A percentile compares a stretch with the other conserved stretches of the same genome.
Evolutionary conservation across 2,329 filamentous ascomycete genomes (phyloP).

Genomic region (Chrysosporium queenslandicum): DNA sequence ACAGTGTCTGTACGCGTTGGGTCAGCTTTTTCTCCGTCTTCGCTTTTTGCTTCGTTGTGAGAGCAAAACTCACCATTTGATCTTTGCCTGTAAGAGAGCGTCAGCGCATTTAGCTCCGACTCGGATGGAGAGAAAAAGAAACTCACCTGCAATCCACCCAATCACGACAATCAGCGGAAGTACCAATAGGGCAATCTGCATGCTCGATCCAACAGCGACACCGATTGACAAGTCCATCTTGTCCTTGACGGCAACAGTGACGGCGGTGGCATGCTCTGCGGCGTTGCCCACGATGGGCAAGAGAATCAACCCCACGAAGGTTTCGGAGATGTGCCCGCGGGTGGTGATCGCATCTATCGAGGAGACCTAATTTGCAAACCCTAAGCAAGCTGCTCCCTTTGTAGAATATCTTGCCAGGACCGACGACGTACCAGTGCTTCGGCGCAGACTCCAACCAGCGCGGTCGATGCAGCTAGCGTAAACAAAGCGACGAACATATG

Average conservation of each 20-base stretch:
- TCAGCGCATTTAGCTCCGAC: slow-evolving; percentile 1
- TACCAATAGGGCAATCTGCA: slow-evolving; percentile 56
- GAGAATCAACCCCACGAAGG: slow-evolving; percentile 55
- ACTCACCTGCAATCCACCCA: slow-evolving; percentile 47
- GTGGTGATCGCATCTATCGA: slow-evolving; percentile 48
- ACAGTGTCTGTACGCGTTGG: slow-evolving; percentile 47
- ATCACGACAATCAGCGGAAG: slow-evolving; percentile 52
- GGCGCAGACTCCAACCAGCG: slow-evolving; percentile 67
- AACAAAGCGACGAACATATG: slow-evolving; percentile 38
- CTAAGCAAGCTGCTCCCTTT: neutral
- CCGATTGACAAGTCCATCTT: slow-evolving; percentile 61
- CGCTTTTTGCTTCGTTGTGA: neutral
- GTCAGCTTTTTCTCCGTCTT: neutral
- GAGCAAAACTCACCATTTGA: slow-evolving; percentile 42
- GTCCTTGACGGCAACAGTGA: slow-evolving; percentile 53
- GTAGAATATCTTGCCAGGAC: neutral
- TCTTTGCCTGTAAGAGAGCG: slow-evolving; percentile 35
- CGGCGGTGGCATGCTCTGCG: slow-evolving; percentile 55
- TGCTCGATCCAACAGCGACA: slow-evolving; percentile 54
- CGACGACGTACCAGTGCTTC: slow-evolving; percentile 49
- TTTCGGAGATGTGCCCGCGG: slow-evolving; percentile 43
- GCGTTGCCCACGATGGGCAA: slow-evolving; percentile 58
- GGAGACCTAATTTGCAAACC: slow-evolving; percentile 30
- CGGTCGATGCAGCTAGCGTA: slow-evolving; percentile 60
- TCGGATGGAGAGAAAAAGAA: neutral